A percentile compares a stretch with the other conserved stretches of the same genome.
Evolutionary conservation across 1,284 basidiomycete species (phyloP).

Genomic region (Hypsizygus ulmarius): DNA sequence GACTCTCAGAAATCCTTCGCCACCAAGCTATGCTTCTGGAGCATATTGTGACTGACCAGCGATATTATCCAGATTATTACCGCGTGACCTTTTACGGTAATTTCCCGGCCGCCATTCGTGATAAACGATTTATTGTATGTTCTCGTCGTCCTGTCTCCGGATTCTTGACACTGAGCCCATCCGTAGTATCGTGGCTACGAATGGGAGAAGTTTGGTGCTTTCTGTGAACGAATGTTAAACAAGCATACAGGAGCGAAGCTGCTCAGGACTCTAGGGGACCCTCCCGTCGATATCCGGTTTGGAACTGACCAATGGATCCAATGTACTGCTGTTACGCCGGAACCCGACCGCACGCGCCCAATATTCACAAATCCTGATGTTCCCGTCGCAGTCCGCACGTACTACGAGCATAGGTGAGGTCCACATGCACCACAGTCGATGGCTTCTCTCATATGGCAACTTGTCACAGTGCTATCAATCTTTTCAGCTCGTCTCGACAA

Average conservation of each 20-base stretch:
- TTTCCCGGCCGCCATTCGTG: slow-evolving; percentile 80
- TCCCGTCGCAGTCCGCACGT: slow-evolving; percentile 74
- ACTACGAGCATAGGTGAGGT: slow-evolving; percentile 81
- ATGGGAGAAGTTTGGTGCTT: slow-evolving; percentile 85
- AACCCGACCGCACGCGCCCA: slow-evolving; percentile 76
- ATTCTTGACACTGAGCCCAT: slow-evolving; percentile 3
- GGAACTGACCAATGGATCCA: slow-evolving; percentile 87
- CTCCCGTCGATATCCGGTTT: slow-evolving; percentile 77
- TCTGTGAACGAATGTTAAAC: slow-evolving; percentile 90
- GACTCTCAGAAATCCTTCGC: slow-evolving; percentile 80
- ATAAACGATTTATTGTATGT: slow-evolving; percentile 85
- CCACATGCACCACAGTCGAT: slow-evolving; percentile 1
- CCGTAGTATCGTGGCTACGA: slow-evolving; percentile 84
- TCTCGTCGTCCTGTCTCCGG: not conserved
- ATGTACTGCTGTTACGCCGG: slow-evolving; percentile 82
- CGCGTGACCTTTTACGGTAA: slow-evolving; percentile 91
- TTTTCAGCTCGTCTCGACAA: slow-evolving; percentile 79
- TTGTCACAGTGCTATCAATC: slow-evolving; percentile 63
- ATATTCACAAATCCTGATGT: slow-evolving; percentile 89
- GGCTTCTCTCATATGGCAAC: slow-evolving; percentile 3
- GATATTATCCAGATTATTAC: slow-evolving; percentile 91
- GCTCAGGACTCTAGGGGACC: slow-evolving; percentile 73
- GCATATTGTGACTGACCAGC: slow-evolving; percentile 78
- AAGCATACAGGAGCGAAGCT: slow-evolving; percentile 90
- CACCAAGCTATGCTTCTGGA: slow-evolving; percentile 84